Evolutionary conservation across 257 asterid species (phyloP).

Genomic region (Salvia hispanica): DNA sequence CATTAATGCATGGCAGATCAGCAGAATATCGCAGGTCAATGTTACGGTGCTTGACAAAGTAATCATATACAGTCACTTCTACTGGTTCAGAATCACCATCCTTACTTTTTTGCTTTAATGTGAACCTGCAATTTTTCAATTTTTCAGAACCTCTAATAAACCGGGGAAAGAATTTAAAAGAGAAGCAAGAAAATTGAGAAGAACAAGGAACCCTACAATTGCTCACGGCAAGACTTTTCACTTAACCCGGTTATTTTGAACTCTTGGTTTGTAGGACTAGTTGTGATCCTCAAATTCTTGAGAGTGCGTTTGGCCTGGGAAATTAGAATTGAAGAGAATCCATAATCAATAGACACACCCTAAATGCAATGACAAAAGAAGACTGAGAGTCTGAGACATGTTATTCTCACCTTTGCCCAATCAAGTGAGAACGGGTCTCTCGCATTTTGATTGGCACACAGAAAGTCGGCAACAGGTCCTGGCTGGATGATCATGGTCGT

Average conservation of each 20-base stretch:
- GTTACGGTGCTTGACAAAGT: constrained; percentile 75
- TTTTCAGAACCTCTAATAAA: not conserved
- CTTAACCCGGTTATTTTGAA: constrained; percentile 84
- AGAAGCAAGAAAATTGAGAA: constrained; percentile 13
- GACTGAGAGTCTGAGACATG: not conserved
- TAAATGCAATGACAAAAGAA: not conserved
- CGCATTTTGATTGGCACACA: constrained; percentile 74
- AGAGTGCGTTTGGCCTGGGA: constrained; percentile 73
- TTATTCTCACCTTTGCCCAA: constrained; percentile 69
- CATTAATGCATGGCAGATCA: constrained; percentile 90
- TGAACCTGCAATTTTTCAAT: constrained; percentile 49
- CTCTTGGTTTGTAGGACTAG: constrained; percentile 77
- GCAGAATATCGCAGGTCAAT: constrained; percentile 78
- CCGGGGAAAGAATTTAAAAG: constrained; percentile 1
- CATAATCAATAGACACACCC: constrained; percentile 5
- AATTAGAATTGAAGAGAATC: constrained; percentile 22
- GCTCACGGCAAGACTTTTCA: constrained; percentile 73
- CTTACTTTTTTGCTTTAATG: constrained; percentile 59
- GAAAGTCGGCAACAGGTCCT: constrained; percentile 73
- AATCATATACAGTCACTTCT: constrained; percentile 86
- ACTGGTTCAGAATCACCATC: constrained; percentile 61
- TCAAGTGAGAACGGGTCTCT: constrained; percentile 74
- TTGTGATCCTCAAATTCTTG: constrained; percentile 76
- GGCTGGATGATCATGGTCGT: constrained; percentile 91
- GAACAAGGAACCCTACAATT: constrained; percentile 44